Conservation (phyloP, 371 early-diverging fungal species). For the Sporodiniella umbellata region DNA sequence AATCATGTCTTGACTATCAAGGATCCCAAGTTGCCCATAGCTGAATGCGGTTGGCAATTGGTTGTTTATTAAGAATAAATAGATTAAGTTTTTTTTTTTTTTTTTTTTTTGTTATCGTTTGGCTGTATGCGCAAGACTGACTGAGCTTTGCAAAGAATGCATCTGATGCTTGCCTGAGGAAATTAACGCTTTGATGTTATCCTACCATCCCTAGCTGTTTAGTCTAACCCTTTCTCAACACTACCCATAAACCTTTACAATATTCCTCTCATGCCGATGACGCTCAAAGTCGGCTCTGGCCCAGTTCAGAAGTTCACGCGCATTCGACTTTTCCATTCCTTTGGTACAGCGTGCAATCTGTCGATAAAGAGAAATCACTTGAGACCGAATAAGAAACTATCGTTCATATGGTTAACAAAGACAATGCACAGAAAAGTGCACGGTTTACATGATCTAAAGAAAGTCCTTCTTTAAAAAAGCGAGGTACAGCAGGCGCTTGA, state of each 20-base stretch:
- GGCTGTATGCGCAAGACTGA: conserved; percentile 32
- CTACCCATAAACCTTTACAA: conserved; percentile 40
- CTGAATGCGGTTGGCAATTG: conserved; percentile 60
- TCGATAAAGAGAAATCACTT: conserved; percentile 59
- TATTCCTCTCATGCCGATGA: conserved; percentile 49
- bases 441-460: conserved; percentile 39
- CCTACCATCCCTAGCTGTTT: too few species aligned
- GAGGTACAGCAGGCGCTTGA: conserved; percentile 36
- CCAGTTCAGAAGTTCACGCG: conserved; percentile 52
- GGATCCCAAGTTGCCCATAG: conserved; percentile 63
- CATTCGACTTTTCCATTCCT: conserved; percentile 49
- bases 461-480: conserved; percentile 39
- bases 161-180: conserved; percentile 61
- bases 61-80: conserved; percentile 24
- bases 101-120: conserved; percentile 5
- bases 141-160: conserved; percentile 53
- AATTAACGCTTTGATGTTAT: conserved; percentile 51
- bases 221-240: too few species aligned
- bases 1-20: conserved; percentile 51
- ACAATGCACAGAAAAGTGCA: background rate
- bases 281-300: conserved; percentile 65
- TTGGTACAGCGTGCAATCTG: conserved; percentile 57
- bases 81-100: too few species aligned
- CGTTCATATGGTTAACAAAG: too few species aligned
- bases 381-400: conserved; percentile 55